Evolutionary conservation across 805 yeast genomes (phyloP).

Genomic region (Starmerella bombicola): DNA sequence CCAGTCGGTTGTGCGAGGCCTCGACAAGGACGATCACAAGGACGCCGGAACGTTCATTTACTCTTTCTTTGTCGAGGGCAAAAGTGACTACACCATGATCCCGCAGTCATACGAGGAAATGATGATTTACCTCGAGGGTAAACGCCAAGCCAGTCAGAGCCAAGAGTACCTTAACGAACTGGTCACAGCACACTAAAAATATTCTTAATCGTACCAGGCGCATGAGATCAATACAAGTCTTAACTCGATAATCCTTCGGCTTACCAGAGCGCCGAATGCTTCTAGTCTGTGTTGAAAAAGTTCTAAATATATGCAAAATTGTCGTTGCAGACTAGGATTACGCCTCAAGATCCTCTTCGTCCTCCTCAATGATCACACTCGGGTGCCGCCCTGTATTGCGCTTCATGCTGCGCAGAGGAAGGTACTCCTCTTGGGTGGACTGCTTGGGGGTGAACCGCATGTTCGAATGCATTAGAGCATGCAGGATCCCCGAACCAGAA

Average conservation of each 20-base stretch:
- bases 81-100: slow-evolving; percentile 47
- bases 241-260: no score
- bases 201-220: background rate
- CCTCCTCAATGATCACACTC: slow-evolving; percentile 21
- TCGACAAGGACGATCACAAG: slow-evolving; percentile 47
- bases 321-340: background rate
- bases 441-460: slow-evolving; percentile 2
- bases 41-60: slow-evolving; percentile 81
- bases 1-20: slow-evolving; percentile 59
- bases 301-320: background rate
- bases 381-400: slow-evolving; percentile 11
- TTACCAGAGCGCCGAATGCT: no score
- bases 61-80: slow-evolving; percentile 57
- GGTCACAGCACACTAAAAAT: slow-evolving; percentile 4
- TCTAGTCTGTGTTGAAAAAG: no score
- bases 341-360: slow-evolving; percentile 18
- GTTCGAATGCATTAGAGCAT: slow-evolving; percentile 20
- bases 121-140: slow-evolving; percentile 82
- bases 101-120: slow-evolving; percentile 85
- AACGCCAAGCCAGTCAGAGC: slow-evolving; percentile 78
- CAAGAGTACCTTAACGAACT: slow-evolving; percentile 32
- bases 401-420: slow-evolving; percentile 15
- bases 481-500: slow-evolving; percentile 13
- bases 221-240: no score
- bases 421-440: slow-evolving; percentile 10